phyloP scores from a whole-genome alignment of 176 grass and related monocot genomes.

The Dactylis glomerata region DNA sequence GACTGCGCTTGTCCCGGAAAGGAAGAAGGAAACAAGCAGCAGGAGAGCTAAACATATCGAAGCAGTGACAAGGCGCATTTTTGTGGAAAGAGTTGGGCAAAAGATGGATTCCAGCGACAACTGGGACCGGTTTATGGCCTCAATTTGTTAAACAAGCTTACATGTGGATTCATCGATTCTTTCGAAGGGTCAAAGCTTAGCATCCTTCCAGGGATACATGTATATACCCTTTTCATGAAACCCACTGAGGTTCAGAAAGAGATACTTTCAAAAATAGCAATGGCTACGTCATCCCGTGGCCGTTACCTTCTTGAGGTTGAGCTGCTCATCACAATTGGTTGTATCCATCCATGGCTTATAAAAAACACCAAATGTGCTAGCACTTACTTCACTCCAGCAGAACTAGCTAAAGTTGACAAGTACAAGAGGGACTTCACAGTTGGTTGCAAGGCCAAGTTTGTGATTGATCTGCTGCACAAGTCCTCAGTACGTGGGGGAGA shows the following conservation, averaged over 20 bases:
- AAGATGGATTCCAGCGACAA: conserved; percentile 62
- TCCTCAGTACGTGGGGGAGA: conserved; percentile 64
- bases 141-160: conserved; percentile 58
- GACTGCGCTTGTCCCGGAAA: conserved; percentile 38
- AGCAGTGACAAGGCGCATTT: conserved; percentile 53
- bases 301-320: conserved; percentile 69
- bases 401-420: conserved; percentile 42
- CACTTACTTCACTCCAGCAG: conserved; percentile 50
- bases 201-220: conserved; percentile 70
- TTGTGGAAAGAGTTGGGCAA: conserved; percentile 80
- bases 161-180: conserved; percentile 65
- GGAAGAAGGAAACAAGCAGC: conserved; percentile 18
- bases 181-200: conserved; percentile 56
- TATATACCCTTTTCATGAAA: conserved; percentile 70
- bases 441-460: conserved; percentile 79
- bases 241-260: conserved; percentile 58
- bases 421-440: conserved; percentile 19
- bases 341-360: conserved; percentile 86
- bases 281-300: not conserved
- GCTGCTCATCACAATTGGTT: conserved; percentile 63
- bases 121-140: conserved; percentile 51
- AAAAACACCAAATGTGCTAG: conserved; percentile 39
- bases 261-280: conserved; percentile 52
- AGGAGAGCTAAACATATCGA: conserved; percentile 51
- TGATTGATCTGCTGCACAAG: conserved; percentile 79